Conservation (phyloP, 345 rosid genomes). For the Hibiscus mutabilis region DNA sequence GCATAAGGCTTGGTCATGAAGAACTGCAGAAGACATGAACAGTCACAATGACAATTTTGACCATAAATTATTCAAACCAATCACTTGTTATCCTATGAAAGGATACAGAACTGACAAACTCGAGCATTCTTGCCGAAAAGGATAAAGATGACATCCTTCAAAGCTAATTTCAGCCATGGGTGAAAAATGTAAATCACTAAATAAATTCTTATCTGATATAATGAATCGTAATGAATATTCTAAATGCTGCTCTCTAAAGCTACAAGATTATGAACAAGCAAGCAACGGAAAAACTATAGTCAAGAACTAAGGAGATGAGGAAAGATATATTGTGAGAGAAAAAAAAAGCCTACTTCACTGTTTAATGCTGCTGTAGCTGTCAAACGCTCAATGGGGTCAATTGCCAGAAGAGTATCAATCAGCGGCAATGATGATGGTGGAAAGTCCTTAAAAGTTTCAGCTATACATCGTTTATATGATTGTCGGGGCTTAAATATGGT, state of each 20-base stretch:
- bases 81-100: slow-evolving; percentile 2
- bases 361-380: slow-evolving; percentile 60
- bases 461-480: slow-evolving; percentile 59
- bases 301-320: background rate
- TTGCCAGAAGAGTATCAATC: slow-evolving; percentile 63
- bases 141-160: background rate
- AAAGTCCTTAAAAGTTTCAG: slow-evolving; percentile 60
- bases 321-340: background rate
- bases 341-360: slow-evolving; percentile 50
- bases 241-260: background rate
- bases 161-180: background rate
- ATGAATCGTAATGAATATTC: background rate
- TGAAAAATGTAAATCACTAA: background rate
- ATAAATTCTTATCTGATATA: background rate
- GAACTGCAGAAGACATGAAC: slow-evolving; percentile 43
- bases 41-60: background rate
- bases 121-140: background rate
- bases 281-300: background rate
- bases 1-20: slow-evolving; percentile 62
- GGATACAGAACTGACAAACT: background rate
- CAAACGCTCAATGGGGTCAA: slow-evolving; percentile 63
- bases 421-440: slow-evolving; percentile 62
- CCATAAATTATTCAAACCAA: slow-evolving; percentile 1
- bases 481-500: slow-evolving; percentile 75
- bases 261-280: background rate